A percentile compares a stretch with the other conserved stretches of the same genome.
These are phyloP conservation scores for Schwanniomyces etchellsii DNA, from an alignment of 1,139 yeast species.

Conservation along the genomic window DNA sequence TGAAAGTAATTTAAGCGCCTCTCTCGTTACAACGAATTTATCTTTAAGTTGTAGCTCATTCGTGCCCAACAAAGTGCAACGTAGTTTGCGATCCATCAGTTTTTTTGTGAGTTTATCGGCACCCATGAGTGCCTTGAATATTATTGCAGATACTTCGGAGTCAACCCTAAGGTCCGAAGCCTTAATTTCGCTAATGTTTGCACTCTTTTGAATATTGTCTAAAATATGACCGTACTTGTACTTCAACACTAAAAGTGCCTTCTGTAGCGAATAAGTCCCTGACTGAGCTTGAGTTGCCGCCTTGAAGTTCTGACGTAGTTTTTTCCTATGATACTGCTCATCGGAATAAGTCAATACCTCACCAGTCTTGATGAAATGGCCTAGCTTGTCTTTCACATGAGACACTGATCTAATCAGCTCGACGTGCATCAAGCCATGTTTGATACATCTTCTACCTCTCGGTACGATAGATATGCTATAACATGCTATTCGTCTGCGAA, in stretches of 20 bases:
- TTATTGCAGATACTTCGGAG: slow-evolving; percentile 15
- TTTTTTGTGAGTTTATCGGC: slow-evolving; percentile 20
- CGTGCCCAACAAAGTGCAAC: slow-evolving; percentile 52
- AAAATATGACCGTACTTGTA: slow-evolving; percentile 11
- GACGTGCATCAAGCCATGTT: no score
- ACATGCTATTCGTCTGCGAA: no score
- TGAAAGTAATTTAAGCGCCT: slow-evolving; percentile 44
- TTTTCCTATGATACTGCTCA: slow-evolving; percentile 9
- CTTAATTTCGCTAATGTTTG: slow-evolving; percentile 6
- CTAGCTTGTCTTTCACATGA: slow-evolving; percentile 19
- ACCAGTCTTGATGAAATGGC: slow-evolving; percentile 24
- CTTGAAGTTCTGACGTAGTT: slow-evolving; percentile 3
- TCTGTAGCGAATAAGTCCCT: slow-evolving; percentile 14
- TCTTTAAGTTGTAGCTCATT: slow-evolving; percentile 52
- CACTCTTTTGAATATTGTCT: slow-evolving; percentile 13
- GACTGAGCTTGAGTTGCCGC: slow-evolving; percentile 1
- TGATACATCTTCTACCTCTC: no score
- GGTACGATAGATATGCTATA: no score
- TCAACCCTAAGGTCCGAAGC: slow-evolving; percentile 19
- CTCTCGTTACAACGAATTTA: slow-evolving; percentile 48
- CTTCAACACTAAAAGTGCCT: slow-evolving; percentile 16
- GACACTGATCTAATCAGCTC: no score
- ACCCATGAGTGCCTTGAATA: slow-evolving; percentile 26
- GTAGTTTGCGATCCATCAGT: slow-evolving; percentile 36
- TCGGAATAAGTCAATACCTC: slow-evolving; percentile 16